Evolutionary conservation across 2,329 filamentous ascomycete species (phyloP).

Genomic region (Fonsecaea multimorphosa): DNA sequence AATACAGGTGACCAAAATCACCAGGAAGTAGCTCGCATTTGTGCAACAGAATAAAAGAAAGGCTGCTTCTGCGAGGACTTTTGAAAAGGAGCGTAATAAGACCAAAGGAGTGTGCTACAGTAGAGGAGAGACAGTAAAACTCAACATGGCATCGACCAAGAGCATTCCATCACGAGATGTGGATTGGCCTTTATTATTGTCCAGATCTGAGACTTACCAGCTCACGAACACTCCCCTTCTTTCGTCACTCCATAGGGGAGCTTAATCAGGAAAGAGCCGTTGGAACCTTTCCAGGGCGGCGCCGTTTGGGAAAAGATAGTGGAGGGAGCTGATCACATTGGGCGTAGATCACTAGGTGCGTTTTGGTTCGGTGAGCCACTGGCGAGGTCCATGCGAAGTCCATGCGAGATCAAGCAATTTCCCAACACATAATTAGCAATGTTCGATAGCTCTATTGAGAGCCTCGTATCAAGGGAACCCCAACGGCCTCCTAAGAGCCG

Average conservation of each 20-base stretch:
- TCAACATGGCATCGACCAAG: no score
- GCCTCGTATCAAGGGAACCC: no score
- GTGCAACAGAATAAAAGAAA: constrained; percentile 2
- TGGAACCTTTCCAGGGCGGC: no score
- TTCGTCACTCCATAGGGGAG: neutral
- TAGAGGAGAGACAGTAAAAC: neutral
- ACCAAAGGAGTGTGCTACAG: neutral
- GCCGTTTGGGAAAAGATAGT: no score
- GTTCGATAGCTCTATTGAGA: neutral
- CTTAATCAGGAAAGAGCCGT: no score
- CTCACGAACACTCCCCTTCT: neutral
- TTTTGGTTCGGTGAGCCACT: neutral
- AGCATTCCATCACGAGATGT: no score
- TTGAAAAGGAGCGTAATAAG: neutral
- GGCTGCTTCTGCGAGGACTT: neutral
- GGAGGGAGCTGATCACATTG: no score
- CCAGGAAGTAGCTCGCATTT: neutral
- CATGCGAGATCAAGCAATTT: constrained; percentile 4
- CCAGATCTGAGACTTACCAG: neutral
- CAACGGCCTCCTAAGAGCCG: no score
- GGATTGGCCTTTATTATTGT: neutral
- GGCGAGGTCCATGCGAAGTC: neutral
- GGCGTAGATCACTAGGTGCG: neutral
- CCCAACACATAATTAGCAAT: neutral
- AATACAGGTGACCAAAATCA: neutral